Percentiles rank a stretch among this genome's conserved stretches.
phyloP scores from a whole-genome alignment of 768 basidiomycete species.

The Lactarius hengduanensis region DNA sequence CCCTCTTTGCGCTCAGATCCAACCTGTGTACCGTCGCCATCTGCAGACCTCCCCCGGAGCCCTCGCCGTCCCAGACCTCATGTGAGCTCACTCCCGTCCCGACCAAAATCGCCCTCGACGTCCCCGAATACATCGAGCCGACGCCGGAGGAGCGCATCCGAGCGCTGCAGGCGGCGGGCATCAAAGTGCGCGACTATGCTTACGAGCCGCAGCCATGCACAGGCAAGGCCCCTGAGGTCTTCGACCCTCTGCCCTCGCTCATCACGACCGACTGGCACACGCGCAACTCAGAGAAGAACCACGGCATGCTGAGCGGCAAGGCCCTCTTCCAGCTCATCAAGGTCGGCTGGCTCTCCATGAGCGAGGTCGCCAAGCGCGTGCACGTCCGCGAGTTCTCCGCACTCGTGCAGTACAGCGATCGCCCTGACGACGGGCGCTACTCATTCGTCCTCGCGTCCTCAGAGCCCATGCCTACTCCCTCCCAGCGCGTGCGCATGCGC shows the following conservation, averaged over 20 bases:
- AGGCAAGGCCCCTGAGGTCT: conserved; percentile 31
- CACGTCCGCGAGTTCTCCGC: conserved; percentile 29
- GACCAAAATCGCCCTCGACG: conserved; percentile 33
- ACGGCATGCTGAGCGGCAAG: conserved; percentile 28
- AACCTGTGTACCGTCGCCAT: no score
- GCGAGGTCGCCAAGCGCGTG: conserved; percentile 32
- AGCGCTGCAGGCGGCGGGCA: conserved; percentile 29
- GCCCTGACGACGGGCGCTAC: conserved; percentile 30
- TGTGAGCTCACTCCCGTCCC: conserved; percentile 30
- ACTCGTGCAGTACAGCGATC: conserved; percentile 29
- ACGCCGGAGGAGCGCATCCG: conserved; percentile 9
- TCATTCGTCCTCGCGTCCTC: conserved; percentile 28
- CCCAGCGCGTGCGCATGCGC: conserved; percentile 30
- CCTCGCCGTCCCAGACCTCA: neutral
- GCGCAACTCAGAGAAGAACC: conserved; percentile 23
- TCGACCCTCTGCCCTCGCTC: conserved; percentile 31
- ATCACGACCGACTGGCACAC: conserved; percentile 34
- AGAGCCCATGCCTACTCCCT: conserved; percentile 29
- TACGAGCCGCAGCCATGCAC: conserved; percentile 25
- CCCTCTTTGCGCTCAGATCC: neutral
- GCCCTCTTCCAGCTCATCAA: conserved; percentile 33
- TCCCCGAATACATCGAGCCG: conserved; percentile 21
- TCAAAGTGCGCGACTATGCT: conserved; percentile 38
- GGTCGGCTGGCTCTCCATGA: conserved; percentile 32
- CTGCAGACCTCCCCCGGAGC: neutral